Percentiles rank a stretch among this genome's conserved stretches.
Evolutionary conservation across 768 basidiomycete species (phyloP).

Genomic region (Tricholoma hemisulphureum): DNA sequence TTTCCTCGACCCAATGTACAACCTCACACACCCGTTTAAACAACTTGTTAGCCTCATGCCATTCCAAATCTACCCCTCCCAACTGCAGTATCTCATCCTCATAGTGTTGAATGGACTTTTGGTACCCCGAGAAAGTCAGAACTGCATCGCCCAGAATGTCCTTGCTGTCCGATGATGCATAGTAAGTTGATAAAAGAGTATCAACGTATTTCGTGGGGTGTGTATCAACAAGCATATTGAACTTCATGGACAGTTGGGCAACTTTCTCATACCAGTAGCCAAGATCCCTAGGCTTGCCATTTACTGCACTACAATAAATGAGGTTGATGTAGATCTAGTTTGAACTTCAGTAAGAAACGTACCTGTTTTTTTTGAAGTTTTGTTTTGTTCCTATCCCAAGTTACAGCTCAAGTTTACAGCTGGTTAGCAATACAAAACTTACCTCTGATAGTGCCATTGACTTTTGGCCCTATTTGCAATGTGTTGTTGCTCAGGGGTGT

Average conservation of each 20-base stretch:
- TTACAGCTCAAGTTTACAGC: no score
- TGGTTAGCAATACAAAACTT: not conserved
- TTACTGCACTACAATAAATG: not conserved
- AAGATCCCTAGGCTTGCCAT: no score
- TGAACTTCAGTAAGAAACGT: no score
- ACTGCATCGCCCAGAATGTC: not conserved
- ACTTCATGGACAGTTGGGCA: not conserved
- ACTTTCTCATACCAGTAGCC: not conserved
- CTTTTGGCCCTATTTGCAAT: constrained; percentile 19
- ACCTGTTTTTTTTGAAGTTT: not conserved
- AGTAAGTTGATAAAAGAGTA: not conserved
- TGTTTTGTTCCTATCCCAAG: no score
- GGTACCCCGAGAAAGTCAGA: not conserved
- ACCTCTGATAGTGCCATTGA: constrained; percentile 17
- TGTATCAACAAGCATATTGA: not conserved
- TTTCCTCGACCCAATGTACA: not conserved
- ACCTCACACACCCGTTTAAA: not conserved
- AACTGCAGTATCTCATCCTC: not conserved
- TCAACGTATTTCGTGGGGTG: not conserved
- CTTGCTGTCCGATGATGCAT: not conserved
- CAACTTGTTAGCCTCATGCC: not conserved
- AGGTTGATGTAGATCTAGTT: not conserved
- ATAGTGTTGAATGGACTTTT: not conserved
- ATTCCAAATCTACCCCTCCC: not conserved
- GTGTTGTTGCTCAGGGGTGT: no score